Evolutionary conservation across 371 early-diverging fungal species (phyloP).

Genomic region (Phascolomyces articulosus): DNA sequence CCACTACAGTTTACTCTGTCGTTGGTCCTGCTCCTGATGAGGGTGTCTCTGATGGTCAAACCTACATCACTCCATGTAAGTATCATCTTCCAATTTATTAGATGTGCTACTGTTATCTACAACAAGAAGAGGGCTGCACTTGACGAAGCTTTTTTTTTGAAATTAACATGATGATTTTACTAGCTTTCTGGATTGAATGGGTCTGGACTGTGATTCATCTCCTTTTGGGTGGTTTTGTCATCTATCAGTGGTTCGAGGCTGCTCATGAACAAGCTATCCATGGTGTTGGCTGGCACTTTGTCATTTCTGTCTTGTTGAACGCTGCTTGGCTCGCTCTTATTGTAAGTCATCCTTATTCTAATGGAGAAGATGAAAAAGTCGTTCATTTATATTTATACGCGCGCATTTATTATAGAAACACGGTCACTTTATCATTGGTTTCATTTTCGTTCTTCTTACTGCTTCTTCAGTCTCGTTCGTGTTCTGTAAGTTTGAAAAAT

Average conservation of each 20-base stretch:
- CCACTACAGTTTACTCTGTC: conserved; percentile 62
- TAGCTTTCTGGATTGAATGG: conserved; percentile 53
- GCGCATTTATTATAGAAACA: conserved; percentile 23
- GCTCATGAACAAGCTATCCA: conserved; percentile 65
- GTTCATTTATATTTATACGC: no score
- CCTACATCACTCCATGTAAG: conserved; percentile 58
- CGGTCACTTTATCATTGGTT: conserved; percentile 46
- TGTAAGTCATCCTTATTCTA: conserved; percentile 34
- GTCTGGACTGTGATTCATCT: conserved; percentile 70
- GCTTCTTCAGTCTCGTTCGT: conserved; percentile 53
- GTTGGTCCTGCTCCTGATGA: conserved; percentile 51
- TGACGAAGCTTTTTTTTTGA: not conserved
- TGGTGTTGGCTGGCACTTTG: conserved; percentile 72
- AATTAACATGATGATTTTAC: not conserved
- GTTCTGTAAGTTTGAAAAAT: conserved; percentile 43
- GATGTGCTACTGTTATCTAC: not conserved
- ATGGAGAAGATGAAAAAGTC: no score
- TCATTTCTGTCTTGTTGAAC: conserved; percentile 59
- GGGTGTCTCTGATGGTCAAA: conserved; percentile 34
- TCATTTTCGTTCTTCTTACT: conserved; percentile 49
- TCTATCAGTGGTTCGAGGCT: conserved; percentile 65
- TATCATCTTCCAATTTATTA: not conserved
- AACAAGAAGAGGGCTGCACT: not conserved
- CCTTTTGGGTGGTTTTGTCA: conserved; percentile 67
- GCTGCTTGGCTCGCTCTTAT: conserved; percentile 64